Evolutionary conservation across 2,329 filamentous ascomycete genomes (phyloP).

Genomic region (Penicillium freii): DNA sequence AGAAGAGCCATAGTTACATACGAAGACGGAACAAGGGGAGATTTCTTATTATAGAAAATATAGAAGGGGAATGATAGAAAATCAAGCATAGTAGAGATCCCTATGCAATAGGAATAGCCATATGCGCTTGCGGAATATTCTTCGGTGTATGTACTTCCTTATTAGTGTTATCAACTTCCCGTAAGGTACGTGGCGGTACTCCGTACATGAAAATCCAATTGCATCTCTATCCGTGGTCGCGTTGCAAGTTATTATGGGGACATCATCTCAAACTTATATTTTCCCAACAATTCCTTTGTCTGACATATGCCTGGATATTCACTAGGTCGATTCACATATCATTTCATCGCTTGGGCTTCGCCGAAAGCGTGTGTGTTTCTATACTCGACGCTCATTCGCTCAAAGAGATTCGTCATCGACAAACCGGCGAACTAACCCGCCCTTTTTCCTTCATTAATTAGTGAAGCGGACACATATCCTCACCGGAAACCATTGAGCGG

Average conservation of each 20-base stretch:
- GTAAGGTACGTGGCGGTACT: constrained; percentile 5
- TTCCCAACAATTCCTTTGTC: not conserved
- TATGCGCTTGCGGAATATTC: not conserved
- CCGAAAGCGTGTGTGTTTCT: constrained; percentile 15
- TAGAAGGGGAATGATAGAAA: not conserved
- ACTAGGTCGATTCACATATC: not conserved
- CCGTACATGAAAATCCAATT: not conserved
- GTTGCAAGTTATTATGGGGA: not conserved
- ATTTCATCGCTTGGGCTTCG: not conserved
- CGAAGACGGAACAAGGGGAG: not conserved
- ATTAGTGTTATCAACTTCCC: not conserved
- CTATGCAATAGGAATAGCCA: not conserved
- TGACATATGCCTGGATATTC: not conserved
- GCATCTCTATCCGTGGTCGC: not conserved
- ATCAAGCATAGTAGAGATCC: not conserved
- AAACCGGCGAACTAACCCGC: constrained; percentile 8
- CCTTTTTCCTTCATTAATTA: not conserved
- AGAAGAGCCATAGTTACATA: not conserved
- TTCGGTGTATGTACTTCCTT: too few species aligned
- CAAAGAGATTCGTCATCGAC: constrained; percentile 33
- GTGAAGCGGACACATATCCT: constrained; percentile 2
- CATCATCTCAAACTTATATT: not conserved
- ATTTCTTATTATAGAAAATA: not conserved
- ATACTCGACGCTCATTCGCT: constrained; percentile 30
- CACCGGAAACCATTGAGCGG: constrained; percentile 6